These are phyloP conservation scores for Fomitopsis betulina DNA, from an alignment of 1,284 basidiomycete species.

Conservation along the genomic window DNA sequence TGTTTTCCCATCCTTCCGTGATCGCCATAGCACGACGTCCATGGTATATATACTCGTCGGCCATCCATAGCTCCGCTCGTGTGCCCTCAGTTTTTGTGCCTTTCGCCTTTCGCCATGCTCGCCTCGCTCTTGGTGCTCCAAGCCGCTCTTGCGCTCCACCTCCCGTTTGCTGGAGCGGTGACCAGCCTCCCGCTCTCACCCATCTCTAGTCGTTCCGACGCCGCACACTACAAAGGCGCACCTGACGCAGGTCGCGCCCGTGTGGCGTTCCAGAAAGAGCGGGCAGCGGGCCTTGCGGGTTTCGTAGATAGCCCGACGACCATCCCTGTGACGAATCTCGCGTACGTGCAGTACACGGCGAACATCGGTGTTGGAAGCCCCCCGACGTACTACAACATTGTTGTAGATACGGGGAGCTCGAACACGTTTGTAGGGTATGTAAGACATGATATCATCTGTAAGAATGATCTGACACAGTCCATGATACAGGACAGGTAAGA, in stretches of 20 bases:
- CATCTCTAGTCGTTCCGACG: constrained; percentile 2
- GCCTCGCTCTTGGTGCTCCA: background rate
- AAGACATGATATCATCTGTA: background rate
- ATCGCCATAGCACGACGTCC: background rate
- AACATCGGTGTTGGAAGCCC: constrained; percentile 56
- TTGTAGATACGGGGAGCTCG: constrained; percentile 48
- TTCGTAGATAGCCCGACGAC: constrained; percentile 3
- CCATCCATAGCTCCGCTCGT: background rate
- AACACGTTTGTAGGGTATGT: constrained; percentile 9
- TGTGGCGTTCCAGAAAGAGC: constrained; percentile 7
- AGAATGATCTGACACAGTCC: background rate
- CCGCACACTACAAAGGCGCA: constrained; percentile 5
- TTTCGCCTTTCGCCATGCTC: background rate
- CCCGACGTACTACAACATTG: constrained; percentile 51
- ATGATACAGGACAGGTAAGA: constrained; percentile 31
- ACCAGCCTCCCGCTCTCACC: constrained; percentile 5
- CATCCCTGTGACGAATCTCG: constrained; percentile 12
- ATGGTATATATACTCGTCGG: background rate
- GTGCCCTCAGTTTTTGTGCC: background rate
- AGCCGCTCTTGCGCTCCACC: background rate
- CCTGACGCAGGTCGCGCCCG: constrained; percentile 7
- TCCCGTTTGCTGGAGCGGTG: background rate
- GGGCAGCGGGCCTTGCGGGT: constrained; percentile 5
- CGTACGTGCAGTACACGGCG: constrained; percentile 50
- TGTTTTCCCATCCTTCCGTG: background rate